Evolutionary conservation across 2,329 filamentous ascomycete species (phyloP).

Genomic region (Cladophialophora immunda): DNA sequence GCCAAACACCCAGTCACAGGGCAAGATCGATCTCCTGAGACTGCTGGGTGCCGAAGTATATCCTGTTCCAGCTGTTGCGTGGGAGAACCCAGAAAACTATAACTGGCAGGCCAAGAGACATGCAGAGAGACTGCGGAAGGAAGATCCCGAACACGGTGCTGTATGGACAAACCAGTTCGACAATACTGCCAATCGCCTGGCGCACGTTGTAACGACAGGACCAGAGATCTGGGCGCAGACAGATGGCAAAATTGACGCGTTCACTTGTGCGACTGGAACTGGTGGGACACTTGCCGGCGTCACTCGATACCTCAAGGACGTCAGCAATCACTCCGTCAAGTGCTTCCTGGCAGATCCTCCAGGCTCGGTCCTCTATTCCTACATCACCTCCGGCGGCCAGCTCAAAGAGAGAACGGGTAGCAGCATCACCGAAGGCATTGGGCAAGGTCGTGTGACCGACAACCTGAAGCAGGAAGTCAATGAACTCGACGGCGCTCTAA

Average conservation of each 20-base stretch:
- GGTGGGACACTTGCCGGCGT: slow-evolving; percentile 89
- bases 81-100: slow-evolving; percentile 95
- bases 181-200: slow-evolving; percentile 90
- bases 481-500: slow-evolving; percentile 82
- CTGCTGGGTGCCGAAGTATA: slow-evolving; percentile 94
- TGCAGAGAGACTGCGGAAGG: slow-evolving; percentile 70
- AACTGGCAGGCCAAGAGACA: slow-evolving; percentile 94
- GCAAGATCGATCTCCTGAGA: slow-evolving; percentile 92
- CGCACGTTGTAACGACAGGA: slow-evolving; percentile 95
- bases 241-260: slow-evolving; percentile 83
- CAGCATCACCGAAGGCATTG: slow-evolving; percentile 97
- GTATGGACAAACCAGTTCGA: slow-evolving; percentile 99
- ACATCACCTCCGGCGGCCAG: slow-evolving; percentile 84
- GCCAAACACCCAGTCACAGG: slow-evolving; percentile 98
- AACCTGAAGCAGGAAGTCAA: slow-evolving; percentile 87
- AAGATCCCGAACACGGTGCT: slow-evolving; percentile 69
- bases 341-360: slow-evolving; percentile 92
- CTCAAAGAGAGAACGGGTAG: slow-evolving; percentile 82
- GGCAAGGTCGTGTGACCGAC: slow-evolving; percentile 94
- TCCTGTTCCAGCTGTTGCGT: slow-evolving; percentile 93
- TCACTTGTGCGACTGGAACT: slow-evolving; percentile 94
- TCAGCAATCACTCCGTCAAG: slow-evolving; percentile 79
- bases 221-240: slow-evolving; percentile 98
- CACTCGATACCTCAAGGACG: slow-evolving; percentile 87
- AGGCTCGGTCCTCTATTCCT: slow-evolving; percentile 90